Evolutionary conservation across 1,284 basidiomycete species (phyloP).

Genomic region (Coniferiporia sulphurascens): DNA sequence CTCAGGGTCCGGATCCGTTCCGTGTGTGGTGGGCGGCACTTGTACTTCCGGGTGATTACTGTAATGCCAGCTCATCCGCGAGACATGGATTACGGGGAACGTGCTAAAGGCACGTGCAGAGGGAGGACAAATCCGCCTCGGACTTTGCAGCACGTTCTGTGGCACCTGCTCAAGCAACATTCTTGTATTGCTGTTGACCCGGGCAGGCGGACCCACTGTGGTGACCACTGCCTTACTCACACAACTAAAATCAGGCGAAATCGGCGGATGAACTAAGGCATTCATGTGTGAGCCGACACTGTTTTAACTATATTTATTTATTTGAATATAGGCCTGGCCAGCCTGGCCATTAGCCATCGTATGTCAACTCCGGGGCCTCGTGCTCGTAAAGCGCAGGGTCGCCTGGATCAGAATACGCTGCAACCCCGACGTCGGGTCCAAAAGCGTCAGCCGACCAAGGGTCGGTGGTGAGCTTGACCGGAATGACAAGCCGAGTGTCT

Average conservation of each 20-base stretch:
- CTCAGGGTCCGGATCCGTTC: no score
- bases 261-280: no score
- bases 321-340: no score
- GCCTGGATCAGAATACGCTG: conserved; percentile 12
- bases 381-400: conserved; percentile 13
- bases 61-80: no score
- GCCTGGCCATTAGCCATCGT: not conserved
- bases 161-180: not conserved
- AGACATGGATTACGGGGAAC: not conserved
- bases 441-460: conserved; percentile 41
- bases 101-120: not conserved
- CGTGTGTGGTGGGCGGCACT: no score
- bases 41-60: no score
- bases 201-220: no score
- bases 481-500: conserved; percentile 54
- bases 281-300: no score
- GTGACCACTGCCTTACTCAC: no score
- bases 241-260: no score
- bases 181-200: no score
- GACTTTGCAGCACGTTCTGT: conserved; percentile 10
- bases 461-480: conserved; percentile 65
- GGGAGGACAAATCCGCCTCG: not conserved
- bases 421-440: conserved; percentile 11
- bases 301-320: no score
- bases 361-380: conserved; percentile 13